These are phyloP conservation scores for Paragyromitra xinjiangensis DNA, from an alignment of 495 filamentous ascomycete species.

Conservation along the genomic window DNA sequence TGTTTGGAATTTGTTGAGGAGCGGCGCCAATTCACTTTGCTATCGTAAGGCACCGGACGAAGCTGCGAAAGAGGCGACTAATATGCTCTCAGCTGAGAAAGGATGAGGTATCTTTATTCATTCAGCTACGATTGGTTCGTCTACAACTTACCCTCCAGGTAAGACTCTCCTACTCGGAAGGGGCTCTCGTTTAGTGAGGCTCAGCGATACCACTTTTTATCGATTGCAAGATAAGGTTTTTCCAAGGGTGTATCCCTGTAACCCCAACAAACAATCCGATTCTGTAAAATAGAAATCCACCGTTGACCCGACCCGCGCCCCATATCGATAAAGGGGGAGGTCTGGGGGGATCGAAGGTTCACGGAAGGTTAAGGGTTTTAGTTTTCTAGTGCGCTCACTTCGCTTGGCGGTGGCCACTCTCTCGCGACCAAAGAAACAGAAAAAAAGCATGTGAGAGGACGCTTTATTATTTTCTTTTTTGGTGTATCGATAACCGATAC, in stretches of 20 bases:
- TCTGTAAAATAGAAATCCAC: neutral
- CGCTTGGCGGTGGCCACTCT: neutral
- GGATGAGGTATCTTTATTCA: neutral
- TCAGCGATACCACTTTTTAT: neutral
- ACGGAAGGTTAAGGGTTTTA: neutral
- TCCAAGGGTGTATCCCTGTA: neutral
- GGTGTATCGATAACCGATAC: neutral
- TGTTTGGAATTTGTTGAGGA: slow-evolving; percentile 52
- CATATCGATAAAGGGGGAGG: neutral
- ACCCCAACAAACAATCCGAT: neutral
- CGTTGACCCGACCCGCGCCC: slow-evolving; percentile 2
- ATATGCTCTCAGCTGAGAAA: slow-evolving; percentile 8
- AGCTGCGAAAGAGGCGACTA: neutral
- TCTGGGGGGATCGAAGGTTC: neutral
- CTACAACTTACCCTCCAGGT: neutral
- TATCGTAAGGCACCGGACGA: neutral
- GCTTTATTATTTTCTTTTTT: slow-evolving; percentile 1
- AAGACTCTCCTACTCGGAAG: neutral
- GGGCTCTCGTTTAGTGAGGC: neutral
- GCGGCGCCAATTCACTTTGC: slow-evolving; percentile 23
- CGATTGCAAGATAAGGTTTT: slow-evolving; percentile 19
- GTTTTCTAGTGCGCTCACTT: slow-evolving; percentile 6
- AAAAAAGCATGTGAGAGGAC: neutral
- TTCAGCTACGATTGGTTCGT: neutral
- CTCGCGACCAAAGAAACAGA: neutral